phyloP scores from a whole-genome alignment of 371 early-diverging fungal species.

The Haplosporangium sp. region DNA sequence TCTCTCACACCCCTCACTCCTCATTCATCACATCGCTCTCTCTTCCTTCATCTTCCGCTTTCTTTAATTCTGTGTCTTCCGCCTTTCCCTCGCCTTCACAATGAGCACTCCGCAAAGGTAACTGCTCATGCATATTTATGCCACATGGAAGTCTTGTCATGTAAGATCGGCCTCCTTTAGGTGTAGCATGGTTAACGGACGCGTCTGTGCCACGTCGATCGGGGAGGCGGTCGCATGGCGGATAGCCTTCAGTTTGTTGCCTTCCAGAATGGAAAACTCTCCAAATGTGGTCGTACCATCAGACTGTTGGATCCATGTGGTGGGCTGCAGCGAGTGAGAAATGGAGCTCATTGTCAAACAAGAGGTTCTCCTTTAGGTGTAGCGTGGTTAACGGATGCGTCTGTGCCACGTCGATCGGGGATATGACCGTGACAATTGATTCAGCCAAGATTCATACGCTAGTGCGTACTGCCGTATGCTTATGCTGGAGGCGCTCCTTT shows the following conservation, averaged over 20 bases:
- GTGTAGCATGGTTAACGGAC: slow-evolving; percentile 9
- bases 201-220: too few species aligned
- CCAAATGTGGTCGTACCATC: slow-evolving; percentile 12
- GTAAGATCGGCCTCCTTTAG: slow-evolving; percentile 20
- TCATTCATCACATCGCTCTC: too few species aligned
- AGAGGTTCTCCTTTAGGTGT: slow-evolving; percentile 21
- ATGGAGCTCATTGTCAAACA: slow-evolving; percentile 18
- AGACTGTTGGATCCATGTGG: slow-evolving; percentile 21
- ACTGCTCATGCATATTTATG: slow-evolving; percentile 14
- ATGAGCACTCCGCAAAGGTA: slow-evolving; percentile 14
- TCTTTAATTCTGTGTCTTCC: slow-evolving; percentile 4
- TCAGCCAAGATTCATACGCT: slow-evolving; percentile 7
- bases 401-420: too few species aligned
- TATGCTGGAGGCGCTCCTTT: slow-evolving; percentile 16
- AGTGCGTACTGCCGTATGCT: slow-evolving; percentile 10
- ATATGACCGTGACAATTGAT: slow-evolving; percentile 16
- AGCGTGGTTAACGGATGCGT: slow-evolving; percentile 24
- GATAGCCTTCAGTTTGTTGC: slow-evolving; percentile 9
- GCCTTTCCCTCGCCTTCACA: slow-evolving; percentile 3
- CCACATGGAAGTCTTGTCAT: slow-evolving; percentile 22
- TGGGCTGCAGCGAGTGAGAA: slow-evolving; percentile 12
- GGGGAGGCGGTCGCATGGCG: slow-evolving; percentile 7
- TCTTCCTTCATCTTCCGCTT: too few species aligned
- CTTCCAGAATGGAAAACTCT: slow-evolving; percentile 8
- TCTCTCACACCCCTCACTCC: too few species aligned